Conservation (phyloP, 2,329 filamentous ascomycete species). For the Ceratocystis papillata region DNA sequence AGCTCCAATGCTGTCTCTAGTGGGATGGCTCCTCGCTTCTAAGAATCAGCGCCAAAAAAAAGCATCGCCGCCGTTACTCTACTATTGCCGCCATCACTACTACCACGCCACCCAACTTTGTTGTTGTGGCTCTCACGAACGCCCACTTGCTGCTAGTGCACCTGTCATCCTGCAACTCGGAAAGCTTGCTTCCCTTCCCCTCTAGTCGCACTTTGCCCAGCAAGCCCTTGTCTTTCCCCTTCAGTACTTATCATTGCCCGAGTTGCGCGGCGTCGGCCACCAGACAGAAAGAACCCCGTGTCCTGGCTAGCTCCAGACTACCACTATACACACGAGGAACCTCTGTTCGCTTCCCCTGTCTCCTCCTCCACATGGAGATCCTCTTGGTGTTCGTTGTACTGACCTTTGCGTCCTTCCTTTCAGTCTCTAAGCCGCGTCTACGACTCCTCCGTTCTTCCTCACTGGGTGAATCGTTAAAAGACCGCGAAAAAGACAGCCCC, state of each 20-base stretch:
- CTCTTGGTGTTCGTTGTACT: slow-evolving; percentile 20
- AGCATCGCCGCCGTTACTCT: not conserved
- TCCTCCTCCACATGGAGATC: slow-evolving; percentile 18
- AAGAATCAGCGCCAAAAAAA: not conserved
- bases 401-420: slow-evolving; percentile 20
- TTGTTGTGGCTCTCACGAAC: not conserved
- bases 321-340: not conserved
- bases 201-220: not conserved
- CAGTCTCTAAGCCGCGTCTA: slow-evolving; percentile 23
- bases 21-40: not conserved
- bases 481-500: slow-evolving; percentile 5
- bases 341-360: not conserved
- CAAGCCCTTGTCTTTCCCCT: no score
- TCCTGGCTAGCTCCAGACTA: no score
- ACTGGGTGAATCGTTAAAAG: slow-evolving; percentile 9
- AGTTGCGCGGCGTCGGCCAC: no score
- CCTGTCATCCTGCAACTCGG: not conserved
- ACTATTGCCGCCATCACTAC: not conserved
- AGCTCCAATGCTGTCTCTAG: not conserved
- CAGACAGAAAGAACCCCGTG: no score
- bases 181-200: not conserved
- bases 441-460: slow-evolving; percentile 22
- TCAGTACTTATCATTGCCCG: no score
- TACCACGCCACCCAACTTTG: not conserved
- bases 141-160: not conserved